A percentile compares a stretch with the other conserved stretches of the same genome.
phyloP scores from a whole-genome alignment of 2,329 filamentous ascomycete species.

The Neofusicoccum kwambonambiense region DNA sequence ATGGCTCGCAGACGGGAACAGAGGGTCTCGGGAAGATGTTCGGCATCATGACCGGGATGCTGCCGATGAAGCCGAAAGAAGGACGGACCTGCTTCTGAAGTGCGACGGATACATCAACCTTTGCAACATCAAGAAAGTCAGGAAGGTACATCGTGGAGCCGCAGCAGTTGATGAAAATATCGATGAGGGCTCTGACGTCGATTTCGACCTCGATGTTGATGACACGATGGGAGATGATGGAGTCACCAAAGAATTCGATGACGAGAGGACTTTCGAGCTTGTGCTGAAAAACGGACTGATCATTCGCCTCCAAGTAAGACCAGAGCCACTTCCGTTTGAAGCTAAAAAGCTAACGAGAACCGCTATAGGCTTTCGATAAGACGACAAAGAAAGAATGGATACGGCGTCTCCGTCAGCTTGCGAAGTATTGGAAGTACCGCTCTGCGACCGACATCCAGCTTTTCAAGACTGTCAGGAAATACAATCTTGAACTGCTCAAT shows the following conservation, averaged over 20 bases:
- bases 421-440: conserved; percentile 62
- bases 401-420: conserved; percentile 54
- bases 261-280: conserved; percentile 61
- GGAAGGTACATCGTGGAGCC: conserved; percentile 54
- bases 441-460: conserved; percentile 56
- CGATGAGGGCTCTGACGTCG: conserved; percentile 54
- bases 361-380: conserved; percentile 50
- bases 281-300: conserved; percentile 61
- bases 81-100: conserved; percentile 56
- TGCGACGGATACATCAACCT: conserved; percentile 66
- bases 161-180: conserved; percentile 53
- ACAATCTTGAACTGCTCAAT: conserved; percentile 59
- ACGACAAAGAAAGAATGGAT: conserved; percentile 63
- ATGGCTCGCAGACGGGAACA: conserved; percentile 52
- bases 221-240: conserved; percentile 54
- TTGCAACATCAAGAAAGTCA: conserved; percentile 56
- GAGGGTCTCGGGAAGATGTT: conserved; percentile 44
- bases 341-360: not conserved
- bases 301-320: conserved; percentile 55
- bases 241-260: conserved; percentile 52
- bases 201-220: conserved; percentile 51
- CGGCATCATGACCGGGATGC: conserved; percentile 58
- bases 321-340: not conserved
- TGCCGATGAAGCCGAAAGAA: conserved; percentile 58
- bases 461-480: conserved; percentile 56